These are phyloP conservation scores for Phlebopus sp. DNA, from an alignment of 1,284 basidiomycete species.

Conservation along the genomic window DNA sequence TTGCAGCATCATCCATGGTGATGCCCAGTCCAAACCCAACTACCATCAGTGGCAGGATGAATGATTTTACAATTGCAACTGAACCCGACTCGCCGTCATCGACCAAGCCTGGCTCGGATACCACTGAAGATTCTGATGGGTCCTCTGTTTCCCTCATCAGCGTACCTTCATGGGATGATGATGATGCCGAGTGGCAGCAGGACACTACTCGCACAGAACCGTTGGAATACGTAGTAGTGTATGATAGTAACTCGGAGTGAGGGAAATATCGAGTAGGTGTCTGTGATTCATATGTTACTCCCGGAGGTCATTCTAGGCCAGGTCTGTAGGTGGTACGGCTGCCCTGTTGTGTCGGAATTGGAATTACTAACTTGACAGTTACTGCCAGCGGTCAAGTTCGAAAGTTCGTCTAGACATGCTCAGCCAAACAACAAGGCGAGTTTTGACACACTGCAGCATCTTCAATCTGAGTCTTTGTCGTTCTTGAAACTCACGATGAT, in stretches of 20 bases:
- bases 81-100: slow-evolving; percentile 20
- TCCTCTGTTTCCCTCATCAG: slow-evolving; percentile 66
- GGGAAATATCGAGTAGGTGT: background rate
- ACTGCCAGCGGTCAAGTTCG: no score
- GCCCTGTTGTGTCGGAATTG: no score
- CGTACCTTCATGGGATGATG: slow-evolving; percentile 46
- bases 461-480: no score
- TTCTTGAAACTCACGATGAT: no score
- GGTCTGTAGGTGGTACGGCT: no score
- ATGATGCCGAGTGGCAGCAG: slow-evolving; percentile 57
- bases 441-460: no score
- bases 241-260: slow-evolving; percentile 57
- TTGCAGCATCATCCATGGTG: slow-evolving; percentile 69
- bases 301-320: no score
- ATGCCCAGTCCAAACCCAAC: slow-evolving; percentile 52
- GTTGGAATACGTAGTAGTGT: slow-evolving; percentile 67
- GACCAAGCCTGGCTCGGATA: slow-evolving; percentile 41
- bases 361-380: no score
- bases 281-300: no score
- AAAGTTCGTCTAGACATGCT: no score
- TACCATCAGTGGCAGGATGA: slow-evolving; percentile 3
- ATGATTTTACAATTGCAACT: slow-evolving; percentile 8
- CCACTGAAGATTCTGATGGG: slow-evolving; percentile 48
- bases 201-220: slow-evolving; percentile 50
- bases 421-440: no score